Base-by-base conservation (phyloP, 495 filamentous ascomycete genomes). In the Annulohypoxylon stygium region DNA sequence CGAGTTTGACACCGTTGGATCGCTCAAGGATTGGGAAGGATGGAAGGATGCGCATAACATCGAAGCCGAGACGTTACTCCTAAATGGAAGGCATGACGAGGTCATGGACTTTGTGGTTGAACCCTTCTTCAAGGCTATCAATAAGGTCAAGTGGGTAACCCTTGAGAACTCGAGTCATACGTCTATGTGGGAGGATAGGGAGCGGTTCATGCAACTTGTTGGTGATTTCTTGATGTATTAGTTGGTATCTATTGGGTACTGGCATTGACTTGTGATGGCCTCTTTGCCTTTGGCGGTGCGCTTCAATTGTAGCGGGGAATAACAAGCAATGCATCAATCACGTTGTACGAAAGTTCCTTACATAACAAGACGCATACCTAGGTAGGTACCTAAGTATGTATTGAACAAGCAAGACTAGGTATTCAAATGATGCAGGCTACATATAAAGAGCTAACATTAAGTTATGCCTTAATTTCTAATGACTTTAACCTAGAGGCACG, bases 21-120 rank as follows among this genome's bases (percentile, higher is more conserved):
- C 74, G 16, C 67, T 88, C 11, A 82, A 82, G 67, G 68, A 78
- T 23, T 87, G 81, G 81, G 75, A 80, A 18, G 76, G 79, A 18
- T 76, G 75, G 47, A 66, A 69, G 4, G 63, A 75, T 9, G 58
- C 82, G 47, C 71, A 76, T 16, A 77, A 82, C 36, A 84, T 87
- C 48, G 65, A 74, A 9, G 81, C 79, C 2, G 67, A 72, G 14
- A 82, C 81, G 7, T 70, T 87, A 25, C 77, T 88, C 4, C 75
- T 84, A 30, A 88, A 88, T 63, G 86, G 86, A 2, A 73, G 78
- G 10, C 84, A 84, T 59, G 86, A 88, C 64, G 82, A 84, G 65
- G 81, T 81, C 0, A 78, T 81, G 66, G 85, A 86, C 61, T 73
- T 76, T 18, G 76, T 76, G 20, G 74, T 82, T 11, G 73, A 73